Conservation (phyloP, 139 green algal species). For the Chlamydomonas sp. region DNA sequence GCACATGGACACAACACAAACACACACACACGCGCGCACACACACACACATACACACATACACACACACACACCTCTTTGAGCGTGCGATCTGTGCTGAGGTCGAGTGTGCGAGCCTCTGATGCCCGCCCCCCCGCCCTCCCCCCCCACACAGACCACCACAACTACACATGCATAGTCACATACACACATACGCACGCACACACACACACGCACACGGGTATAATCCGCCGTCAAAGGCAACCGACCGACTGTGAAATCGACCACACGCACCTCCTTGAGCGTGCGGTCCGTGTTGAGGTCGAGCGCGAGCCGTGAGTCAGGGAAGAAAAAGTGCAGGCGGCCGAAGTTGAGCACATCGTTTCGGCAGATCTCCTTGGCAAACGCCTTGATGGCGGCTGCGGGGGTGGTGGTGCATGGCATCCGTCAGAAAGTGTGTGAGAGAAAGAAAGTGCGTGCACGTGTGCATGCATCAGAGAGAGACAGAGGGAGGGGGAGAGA, state of each 20-base stretch:
- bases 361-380: constrained; percentile 76
- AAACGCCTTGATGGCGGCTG: constrained; percentile 77
- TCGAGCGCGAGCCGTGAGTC: constrained; percentile 77
- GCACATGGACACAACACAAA: background rate
- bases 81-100: constrained; percentile 80
- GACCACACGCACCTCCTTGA: constrained; percentile 63
- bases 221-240: background rate
- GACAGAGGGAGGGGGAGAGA: no score
- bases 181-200: no score
- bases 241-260: no score
- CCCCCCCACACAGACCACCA: background rate
- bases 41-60: background rate
- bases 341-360: constrained; percentile 85
- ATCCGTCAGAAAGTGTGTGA: no score
- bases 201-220: background rate
- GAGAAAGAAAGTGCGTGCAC: no score
- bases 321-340: constrained; percentile 89
- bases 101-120: constrained; percentile 75
- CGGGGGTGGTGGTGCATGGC: no score
- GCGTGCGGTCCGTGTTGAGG: constrained; percentile 79
- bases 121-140: constrained; percentile 33
- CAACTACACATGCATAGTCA: no score
- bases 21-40: background rate
- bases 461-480: no score
- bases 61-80: constrained; percentile 47